Percentiles rank a stretch among this genome's conserved stretches.
Evolutionary conservation across 1,284 basidiomycete species (phyloP).

Genomic region (Leccinum ponderosum): DNA sequence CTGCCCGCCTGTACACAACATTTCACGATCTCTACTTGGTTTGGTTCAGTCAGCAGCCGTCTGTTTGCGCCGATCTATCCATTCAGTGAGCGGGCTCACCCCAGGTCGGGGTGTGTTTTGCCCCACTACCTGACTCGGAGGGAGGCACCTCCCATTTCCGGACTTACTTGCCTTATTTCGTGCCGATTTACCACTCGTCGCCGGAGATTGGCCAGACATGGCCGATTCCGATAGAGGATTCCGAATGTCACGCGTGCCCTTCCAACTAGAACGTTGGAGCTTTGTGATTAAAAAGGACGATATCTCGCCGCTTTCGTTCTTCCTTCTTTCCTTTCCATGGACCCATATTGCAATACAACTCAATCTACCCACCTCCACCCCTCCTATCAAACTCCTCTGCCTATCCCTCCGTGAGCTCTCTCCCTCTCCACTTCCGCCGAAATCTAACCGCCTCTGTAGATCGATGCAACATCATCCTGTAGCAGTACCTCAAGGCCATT

Average conservation of each 20-base stretch:
- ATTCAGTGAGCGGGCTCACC: too few species aligned
- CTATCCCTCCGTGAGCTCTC: not conserved
- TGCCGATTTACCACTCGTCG: not conserved
- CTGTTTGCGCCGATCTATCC: not conserved
- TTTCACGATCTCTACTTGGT: not conserved
- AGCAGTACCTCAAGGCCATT: not conserved
- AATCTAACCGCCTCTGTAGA: not conserved
- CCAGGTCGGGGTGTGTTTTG: not conserved
- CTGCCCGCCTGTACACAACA: not conserved
- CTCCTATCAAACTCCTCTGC: rapidly evolving
- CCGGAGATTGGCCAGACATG: not conserved
- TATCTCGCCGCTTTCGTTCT: not conserved
- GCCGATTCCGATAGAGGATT: constrained; percentile 5
- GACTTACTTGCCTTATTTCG: not conserved
- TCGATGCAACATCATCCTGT: not conserved
- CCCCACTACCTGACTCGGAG: not conserved
- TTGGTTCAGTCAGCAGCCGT: not conserved
- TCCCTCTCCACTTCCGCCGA: not conserved
- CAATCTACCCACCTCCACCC: not conserved
- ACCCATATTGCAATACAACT: not conserved
- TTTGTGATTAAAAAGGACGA: constrained; percentile 2
- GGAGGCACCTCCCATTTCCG: not conserved
- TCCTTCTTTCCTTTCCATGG: not conserved
- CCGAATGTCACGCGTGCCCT: not conserved
- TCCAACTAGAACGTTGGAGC: constrained; percentile 15